Conservation (phyloP, 164 flowering plant genomes). For the Aristolochia californica region DNA sequence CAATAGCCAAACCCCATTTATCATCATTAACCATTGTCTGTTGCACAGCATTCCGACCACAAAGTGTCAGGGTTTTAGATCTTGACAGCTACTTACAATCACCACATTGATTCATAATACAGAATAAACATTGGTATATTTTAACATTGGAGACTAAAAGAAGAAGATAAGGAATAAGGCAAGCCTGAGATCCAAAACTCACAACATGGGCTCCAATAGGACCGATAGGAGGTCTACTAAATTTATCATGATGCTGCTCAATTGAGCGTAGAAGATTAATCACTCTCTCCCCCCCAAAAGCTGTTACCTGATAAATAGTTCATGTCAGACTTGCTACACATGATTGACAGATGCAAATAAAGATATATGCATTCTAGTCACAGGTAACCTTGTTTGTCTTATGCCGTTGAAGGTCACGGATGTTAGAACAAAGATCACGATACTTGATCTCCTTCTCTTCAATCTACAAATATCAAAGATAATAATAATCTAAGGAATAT, state of each 20-base stretch:
- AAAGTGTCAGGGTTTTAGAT: background rate
- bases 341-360: background rate
- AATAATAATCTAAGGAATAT: background rate
- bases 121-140: background rate
- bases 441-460: conserved; percentile 32
- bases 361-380: background rate
- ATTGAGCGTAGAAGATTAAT: conserved; percentile 47
- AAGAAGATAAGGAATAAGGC: background rate
- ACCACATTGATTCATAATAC: background rate
- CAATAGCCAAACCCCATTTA: conserved; percentile 77
- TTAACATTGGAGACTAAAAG: background rate
- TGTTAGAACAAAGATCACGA: conserved; percentile 21
- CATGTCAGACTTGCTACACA: background rate
- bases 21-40: conserved; percentile 64
- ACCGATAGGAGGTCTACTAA: conserved; percentile 78
- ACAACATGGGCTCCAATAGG: conserved; percentile 95
- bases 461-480: conserved; percentile 28
- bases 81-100: background rate
- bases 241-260: conserved; percentile 51
- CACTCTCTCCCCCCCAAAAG: conserved; percentile 90
- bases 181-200: conserved; percentile 9
- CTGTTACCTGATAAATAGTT: conserved; percentile 58
- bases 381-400: conserved; percentile 60
- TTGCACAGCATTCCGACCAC: background rate
- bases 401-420: conserved; percentile 42